These are phyloP conservation scores for Apiospora rasikravindrae DNA, from an alignment of 2,329 filamentous ascomycete species.

Conservation along the genomic window DNA sequence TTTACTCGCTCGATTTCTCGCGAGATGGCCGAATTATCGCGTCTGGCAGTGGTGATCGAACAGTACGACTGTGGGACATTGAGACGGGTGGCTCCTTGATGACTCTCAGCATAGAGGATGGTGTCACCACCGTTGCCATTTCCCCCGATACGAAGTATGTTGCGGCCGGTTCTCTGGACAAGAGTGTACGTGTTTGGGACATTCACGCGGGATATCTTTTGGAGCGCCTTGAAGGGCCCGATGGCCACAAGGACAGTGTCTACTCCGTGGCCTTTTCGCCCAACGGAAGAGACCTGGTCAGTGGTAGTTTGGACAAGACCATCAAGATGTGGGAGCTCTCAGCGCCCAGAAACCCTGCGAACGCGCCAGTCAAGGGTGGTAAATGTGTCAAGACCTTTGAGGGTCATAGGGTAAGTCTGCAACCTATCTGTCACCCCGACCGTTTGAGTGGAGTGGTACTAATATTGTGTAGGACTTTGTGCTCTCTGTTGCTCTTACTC, in stretches of 20 bases:
- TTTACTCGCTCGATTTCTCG: conserved; percentile 95
- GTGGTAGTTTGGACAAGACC: conserved; percentile 93
- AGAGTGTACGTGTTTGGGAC: conserved; percentile 98
- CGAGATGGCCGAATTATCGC: conserved; percentile 93
- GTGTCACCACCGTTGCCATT: conserved; percentile 96
- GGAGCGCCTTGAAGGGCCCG: conserved; percentile 88
- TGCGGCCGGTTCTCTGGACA: conserved; percentile 92
- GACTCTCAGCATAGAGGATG: conserved; percentile 91
- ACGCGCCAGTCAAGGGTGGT: conserved; percentile 77
- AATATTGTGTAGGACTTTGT: conserved; percentile 79
- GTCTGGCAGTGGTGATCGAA: conserved; percentile 92
- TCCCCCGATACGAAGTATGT: conserved; percentile 94
- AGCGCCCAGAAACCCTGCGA: conserved; percentile 70
- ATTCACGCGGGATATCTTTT: conserved; percentile 83
- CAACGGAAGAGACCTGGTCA: conserved; percentile 89
- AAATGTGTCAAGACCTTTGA: conserved; percentile 97
- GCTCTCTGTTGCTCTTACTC: conserved; percentile 91
- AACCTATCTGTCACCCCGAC: not conserved
- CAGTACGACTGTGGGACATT: conserved; percentile 95
- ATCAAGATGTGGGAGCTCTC: conserved; percentile 99
- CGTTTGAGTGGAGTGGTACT: conserved; percentile 28
- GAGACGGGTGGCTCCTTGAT: conserved; percentile 82
- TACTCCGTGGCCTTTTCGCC: conserved; percentile 97
- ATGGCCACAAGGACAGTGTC: conserved; percentile 95
- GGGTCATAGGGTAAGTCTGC: conserved; percentile 80